phyloP scores from a whole-genome alignment of 2,329 filamentous ascomycete genomes.

The Clathrospora elynae region DNA sequence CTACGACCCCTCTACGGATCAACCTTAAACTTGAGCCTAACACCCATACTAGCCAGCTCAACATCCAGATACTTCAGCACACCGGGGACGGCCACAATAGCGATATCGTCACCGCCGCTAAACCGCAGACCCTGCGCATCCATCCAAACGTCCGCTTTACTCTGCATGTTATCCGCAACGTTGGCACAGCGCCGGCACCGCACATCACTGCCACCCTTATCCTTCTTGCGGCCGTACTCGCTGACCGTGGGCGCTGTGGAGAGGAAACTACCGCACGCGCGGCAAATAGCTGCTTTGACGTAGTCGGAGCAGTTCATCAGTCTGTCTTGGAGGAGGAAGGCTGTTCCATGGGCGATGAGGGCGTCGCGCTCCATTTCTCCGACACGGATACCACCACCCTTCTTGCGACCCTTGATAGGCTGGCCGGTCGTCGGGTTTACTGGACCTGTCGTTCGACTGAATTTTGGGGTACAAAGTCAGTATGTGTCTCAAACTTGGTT shows the following conservation, averaged over 20 bases:
- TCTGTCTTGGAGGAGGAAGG: conserved; percentile 92
- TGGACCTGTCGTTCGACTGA: conserved; percentile 89
- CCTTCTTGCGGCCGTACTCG: conserved; percentile 62
- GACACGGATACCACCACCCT: conserved; percentile 97
- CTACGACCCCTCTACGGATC: conserved; percentile 54
- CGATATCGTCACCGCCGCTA: conserved; percentile 88
- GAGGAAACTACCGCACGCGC: conserved; percentile 86
- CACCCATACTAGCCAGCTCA: conserved; percentile 93
- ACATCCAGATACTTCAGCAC: conserved; percentile 93
- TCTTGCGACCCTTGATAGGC: conserved; percentile 94
- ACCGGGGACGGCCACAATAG: conserved; percentile 88
- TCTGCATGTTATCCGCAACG: conserved; percentile 52
- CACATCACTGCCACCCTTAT: conserved; percentile 66
- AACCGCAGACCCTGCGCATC: conserved; percentile 84
- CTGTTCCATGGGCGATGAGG: conserved; percentile 90
- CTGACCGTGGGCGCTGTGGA: conserved; percentile 78
- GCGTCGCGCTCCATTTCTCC: conserved; percentile 99
- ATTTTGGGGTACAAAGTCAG: no score
- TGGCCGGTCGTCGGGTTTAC: conserved; percentile 90
- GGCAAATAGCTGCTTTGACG: conserved; percentile 85
- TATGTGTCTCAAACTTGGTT: neutral
- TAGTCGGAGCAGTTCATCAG: conserved; percentile 98
- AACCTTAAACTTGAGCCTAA: conserved; percentile 91
- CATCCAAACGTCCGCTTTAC: conserved; percentile 80
- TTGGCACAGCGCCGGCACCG: conserved; percentile 79